Evolutionary conservation across 495 filamentous ascomycete genomes (phyloP).

Genomic region (Penicillium arizonense): DNA sequence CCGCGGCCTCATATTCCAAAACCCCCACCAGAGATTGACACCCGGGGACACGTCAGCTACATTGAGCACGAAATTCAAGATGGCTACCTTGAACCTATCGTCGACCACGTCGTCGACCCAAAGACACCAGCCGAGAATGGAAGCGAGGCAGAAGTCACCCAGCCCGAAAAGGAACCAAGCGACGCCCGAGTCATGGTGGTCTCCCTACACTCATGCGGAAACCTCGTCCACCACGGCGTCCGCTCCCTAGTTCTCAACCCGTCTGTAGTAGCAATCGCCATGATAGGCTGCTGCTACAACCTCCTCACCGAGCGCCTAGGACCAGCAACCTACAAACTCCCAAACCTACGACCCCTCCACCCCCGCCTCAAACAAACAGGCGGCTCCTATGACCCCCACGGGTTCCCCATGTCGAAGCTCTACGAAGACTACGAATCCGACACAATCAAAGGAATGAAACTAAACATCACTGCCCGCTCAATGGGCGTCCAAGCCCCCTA

Average conservation of each 20-base stretch:
- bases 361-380: constrained; percentile 57
- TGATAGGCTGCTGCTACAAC: constrained; percentile 98
- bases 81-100: constrained; percentile 76
- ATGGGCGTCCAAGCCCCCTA: constrained; percentile 94
- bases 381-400: constrained; percentile 72
- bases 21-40: constrained; percentile 5
- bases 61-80: constrained; percentile 55
- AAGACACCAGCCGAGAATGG: constrained; percentile 3
- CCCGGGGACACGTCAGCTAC: constrained; percentile 48
- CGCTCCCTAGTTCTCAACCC: constrained; percentile 82
- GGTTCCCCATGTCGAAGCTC: constrained; percentile 85
- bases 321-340: constrained; percentile 80
- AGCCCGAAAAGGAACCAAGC: constrained; percentile 13
- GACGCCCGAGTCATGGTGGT: constrained; percentile 71
- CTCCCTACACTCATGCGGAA: constrained; percentile 95
- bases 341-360: constrained; percentile 59
- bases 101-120: constrained; percentile 60
- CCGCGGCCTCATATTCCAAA: neutral
- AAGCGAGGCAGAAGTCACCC: constrained; percentile 4
- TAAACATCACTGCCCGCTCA: constrained; percentile 95
- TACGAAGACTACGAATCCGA: constrained; percentile 58
- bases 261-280: constrained; percentile 79
- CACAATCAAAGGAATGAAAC: constrained; percentile 59
- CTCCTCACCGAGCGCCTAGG: constrained; percentile 86
- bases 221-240: constrained; percentile 91